These are phyloP conservation scores for Magnaporthiopsis rhizophila DNA, from an alignment of 2,329 filamentous ascomycete species.

Conservation along the genomic window DNA sequence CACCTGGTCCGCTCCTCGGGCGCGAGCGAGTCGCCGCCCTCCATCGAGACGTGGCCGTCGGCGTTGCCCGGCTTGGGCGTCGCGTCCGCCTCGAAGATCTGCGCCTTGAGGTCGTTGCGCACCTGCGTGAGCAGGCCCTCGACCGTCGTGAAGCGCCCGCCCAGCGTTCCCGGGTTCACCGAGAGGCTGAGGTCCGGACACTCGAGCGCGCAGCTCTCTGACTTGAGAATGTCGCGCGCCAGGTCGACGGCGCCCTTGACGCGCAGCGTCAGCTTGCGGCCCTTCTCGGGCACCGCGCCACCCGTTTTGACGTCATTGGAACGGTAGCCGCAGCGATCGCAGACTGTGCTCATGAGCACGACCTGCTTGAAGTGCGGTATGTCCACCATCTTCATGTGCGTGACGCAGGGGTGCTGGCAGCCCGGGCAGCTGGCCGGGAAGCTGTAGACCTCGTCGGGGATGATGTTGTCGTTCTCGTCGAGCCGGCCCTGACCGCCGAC, in stretches of 20 bases:
- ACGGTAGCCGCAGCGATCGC: conserved; percentile 85
- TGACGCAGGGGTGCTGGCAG: conserved; percentile 76
- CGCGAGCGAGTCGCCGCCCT: conserved; percentile 73
- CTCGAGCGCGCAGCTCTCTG: conserved; percentile 79
- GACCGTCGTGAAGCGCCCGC: conserved; percentile 92
- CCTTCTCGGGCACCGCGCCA: conserved; percentile 79
- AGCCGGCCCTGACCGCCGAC: conserved; percentile 31
- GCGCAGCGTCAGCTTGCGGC: conserved; percentile 71
- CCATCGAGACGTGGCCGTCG: conserved; percentile 50
- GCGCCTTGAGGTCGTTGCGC: conserved; percentile 75
- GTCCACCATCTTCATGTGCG: conserved; percentile 98
- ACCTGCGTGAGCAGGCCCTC: conserved; percentile 92
- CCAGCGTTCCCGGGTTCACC: conserved; percentile 88
- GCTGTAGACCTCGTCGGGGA: conserved; percentile 86
- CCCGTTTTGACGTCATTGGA: conserved; percentile 98
- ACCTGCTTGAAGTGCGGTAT: conserved; percentile 98
- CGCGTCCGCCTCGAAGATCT: conserved; percentile 56
- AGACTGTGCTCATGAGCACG: conserved; percentile 89
- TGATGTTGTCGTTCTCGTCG: conserved; percentile 63
- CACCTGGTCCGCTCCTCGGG: conserved; percentile 61
- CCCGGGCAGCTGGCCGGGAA: conserved; percentile 90
- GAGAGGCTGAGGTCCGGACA: conserved; percentile 81
- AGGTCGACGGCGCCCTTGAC: conserved; percentile 67
- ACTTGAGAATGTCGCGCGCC: conserved; percentile 89
- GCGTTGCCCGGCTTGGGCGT: conserved; percentile 28